These are phyloP conservation scores for Esteya vermicola DNA, from an alignment of 2,329 filamentous ascomycete species.

Conservation along the genomic window DNA sequence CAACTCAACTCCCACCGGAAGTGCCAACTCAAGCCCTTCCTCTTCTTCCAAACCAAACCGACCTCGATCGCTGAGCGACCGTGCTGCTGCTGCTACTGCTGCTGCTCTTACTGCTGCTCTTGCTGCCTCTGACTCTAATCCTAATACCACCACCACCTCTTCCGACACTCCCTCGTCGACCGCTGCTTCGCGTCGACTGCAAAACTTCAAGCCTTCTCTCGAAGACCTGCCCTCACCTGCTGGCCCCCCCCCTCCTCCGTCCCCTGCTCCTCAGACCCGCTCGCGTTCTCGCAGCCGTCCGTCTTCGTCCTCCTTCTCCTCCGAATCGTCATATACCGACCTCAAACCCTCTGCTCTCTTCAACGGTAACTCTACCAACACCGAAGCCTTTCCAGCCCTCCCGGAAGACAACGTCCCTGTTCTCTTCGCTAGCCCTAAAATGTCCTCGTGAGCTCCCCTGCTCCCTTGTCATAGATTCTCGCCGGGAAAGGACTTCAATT, in stretches of 20 bases:
- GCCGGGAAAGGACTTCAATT: neutral
- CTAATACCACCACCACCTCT: no score
- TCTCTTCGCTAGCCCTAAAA: slow-evolving; percentile 3
- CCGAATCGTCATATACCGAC: slow-evolving; percentile 1
- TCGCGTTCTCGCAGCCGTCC: neutral
- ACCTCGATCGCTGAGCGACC: slow-evolving; percentile 9
- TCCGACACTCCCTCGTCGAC: neutral
- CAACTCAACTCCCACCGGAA: neutral
- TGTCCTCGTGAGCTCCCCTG: slow-evolving; percentile 9
- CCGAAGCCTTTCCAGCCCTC: no score
- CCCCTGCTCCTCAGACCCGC: neutral
- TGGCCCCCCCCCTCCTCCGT: neutral
- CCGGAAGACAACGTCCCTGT: neutral
- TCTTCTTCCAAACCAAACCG: slow-evolving; percentile 3
- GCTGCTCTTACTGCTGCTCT: slow-evolving; percentile 1
- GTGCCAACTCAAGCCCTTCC: neutral
- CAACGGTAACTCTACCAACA: no score
- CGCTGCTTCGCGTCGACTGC: slow-evolving; percentile 1
- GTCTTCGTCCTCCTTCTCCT: neutral
- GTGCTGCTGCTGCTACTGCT: slow-evolving; percentile 1
- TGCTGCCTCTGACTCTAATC: neutral
- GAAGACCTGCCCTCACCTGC: slow-evolving; percentile 8
- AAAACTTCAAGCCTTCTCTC: slow-evolving; percentile 7
- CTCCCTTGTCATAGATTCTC: neutral
- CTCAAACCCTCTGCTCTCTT: slow-evolving; percentile 1